phyloP scores from a whole-genome alignment of 768 basidiomycete species.

The Ramaria sp. region DNA sequence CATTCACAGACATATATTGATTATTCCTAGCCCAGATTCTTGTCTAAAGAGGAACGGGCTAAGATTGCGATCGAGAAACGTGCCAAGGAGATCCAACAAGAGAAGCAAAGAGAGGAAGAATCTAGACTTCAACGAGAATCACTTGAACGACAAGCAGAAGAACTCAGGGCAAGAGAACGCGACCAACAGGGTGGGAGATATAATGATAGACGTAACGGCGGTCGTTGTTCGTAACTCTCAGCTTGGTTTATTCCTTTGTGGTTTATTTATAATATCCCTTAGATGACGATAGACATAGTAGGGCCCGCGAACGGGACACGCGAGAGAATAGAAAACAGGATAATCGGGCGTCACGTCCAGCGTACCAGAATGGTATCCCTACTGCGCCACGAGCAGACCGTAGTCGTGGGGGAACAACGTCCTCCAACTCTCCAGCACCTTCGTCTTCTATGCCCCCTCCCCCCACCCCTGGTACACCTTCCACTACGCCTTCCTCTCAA shows the following conservation, averaged over 20 bases:
- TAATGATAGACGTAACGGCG: constrained; percentile 25
- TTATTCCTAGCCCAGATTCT: constrained; percentile 72
- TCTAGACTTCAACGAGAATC: constrained; percentile 49
- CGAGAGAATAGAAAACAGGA: constrained; percentile 27
- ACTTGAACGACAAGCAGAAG: constrained; percentile 69
- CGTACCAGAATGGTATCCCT: constrained; percentile 58
- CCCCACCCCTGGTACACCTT: constrained; percentile 12
- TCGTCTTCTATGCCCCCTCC: constrained; percentile 39
- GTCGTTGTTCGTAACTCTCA: constrained; percentile 24
- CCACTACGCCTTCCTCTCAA: constrained; percentile 5
- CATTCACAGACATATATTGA: not conserved
- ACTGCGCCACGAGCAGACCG: constrained; percentile 79
- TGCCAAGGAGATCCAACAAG: constrained; percentile 66
- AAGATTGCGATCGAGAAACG: constrained; percentile 82
- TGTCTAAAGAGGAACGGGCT: constrained; percentile 86
- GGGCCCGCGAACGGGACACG: constrained; percentile 23
- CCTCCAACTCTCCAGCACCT: constrained; percentile 27
- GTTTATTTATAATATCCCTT: not conserved
- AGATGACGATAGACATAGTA: constrained; percentile 30
- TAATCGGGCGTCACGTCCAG: constrained; percentile 25
- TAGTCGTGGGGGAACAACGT: constrained; percentile 18
- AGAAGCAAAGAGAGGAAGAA: constrained; percentile 55
- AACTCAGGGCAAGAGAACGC: constrained; percentile 42
- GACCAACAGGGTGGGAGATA: constrained; percentile 24
- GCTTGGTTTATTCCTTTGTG: not conserved